Conservation (phyloP, 2,329 filamentous ascomycete species). For the Orbilia oligospora region DNA sequence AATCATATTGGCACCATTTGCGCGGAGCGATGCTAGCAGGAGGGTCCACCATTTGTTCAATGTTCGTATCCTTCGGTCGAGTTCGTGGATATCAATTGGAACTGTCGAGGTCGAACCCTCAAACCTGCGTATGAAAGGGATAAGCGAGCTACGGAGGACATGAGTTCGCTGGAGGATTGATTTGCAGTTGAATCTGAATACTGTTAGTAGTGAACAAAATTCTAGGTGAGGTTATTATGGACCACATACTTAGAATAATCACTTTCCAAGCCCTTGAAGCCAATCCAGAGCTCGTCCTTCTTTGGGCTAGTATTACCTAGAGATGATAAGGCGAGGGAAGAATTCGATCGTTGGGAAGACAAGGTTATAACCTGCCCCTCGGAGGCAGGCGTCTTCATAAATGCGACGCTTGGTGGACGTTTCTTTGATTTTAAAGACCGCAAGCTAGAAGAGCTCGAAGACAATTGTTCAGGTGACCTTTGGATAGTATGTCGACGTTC, state of each 20-base stretch:
- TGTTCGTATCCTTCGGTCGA: slow-evolving; percentile 83
- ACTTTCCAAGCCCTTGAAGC: slow-evolving; percentile 77
- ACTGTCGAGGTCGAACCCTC: slow-evolving; percentile 77
- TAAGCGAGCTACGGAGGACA: slow-evolving; percentile 78
- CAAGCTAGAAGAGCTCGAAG: slow-evolving; percentile 49
- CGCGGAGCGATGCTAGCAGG: slow-evolving; percentile 84
- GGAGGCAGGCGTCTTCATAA: slow-evolving; percentile 56
- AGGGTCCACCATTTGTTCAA: slow-evolving; percentile 92
- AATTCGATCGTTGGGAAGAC: slow-evolving; percentile 52
- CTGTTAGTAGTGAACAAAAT: slow-evolving; percentile 25
- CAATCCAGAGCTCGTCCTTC: slow-evolving; percentile 79
- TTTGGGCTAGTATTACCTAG: slow-evolving; percentile 66
- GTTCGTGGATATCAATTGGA: slow-evolving; percentile 80
- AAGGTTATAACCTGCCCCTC: slow-evolving; percentile 58
- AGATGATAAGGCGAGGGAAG: slow-evolving; percentile 46
- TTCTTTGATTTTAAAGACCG: slow-evolving; percentile 55
- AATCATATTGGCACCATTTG: slow-evolving; percentile 78
- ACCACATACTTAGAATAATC: slow-evolving; percentile 75
- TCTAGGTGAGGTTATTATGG: slow-evolving; percentile 15
- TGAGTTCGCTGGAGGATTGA: slow-evolving; percentile 81
- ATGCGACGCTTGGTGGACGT: slow-evolving; percentile 49
- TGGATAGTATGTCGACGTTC: slow-evolving; percentile 56
- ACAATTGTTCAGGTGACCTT: slow-evolving; percentile 48
- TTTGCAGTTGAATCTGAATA: slow-evolving; percentile 77
- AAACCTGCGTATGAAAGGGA: slow-evolving; percentile 83